Conservation (phyloP, 768 basidiomycete species). For the Imleria badia region DNA sequence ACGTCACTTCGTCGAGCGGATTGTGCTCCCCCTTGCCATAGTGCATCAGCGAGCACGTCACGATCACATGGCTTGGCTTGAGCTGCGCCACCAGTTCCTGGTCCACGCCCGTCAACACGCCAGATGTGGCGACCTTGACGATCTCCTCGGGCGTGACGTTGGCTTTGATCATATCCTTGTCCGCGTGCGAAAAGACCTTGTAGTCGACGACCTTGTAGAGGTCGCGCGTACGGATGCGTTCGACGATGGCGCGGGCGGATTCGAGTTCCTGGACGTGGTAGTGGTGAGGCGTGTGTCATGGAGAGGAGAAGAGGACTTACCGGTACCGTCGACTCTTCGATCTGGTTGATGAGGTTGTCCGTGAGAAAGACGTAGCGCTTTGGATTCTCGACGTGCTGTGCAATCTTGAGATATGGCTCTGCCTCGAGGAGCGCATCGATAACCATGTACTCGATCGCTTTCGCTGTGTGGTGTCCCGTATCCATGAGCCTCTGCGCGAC, state of each 20-base stretch:
- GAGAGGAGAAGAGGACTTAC: neutral
- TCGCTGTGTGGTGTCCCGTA: slow-evolving; percentile 47
- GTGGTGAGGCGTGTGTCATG: too few relatives aligned
- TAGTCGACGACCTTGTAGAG: slow-evolving; percentile 72
- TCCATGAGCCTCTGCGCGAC: neutral
- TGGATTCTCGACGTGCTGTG: slow-evolving; percentile 54
- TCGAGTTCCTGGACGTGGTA: slow-evolving; percentile 51
- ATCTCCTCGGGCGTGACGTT: slow-evolving; percentile 42
- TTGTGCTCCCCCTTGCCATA: slow-evolving; percentile 73
- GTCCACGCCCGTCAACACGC: slow-evolving; percentile 24
- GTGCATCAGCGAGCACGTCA: slow-evolving; percentile 66
- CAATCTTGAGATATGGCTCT: slow-evolving; percentile 62
- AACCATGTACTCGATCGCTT: slow-evolving; percentile 83
- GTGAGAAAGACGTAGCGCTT: slow-evolving; percentile 63
- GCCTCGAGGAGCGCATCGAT: slow-evolving; percentile 73
- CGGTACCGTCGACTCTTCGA: slow-evolving; percentile 50
- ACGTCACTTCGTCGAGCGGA: slow-evolving; percentile 67
- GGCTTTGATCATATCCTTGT: slow-evolving; percentile 25
- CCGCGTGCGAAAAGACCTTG: slow-evolving; percentile 45
- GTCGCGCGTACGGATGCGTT: slow-evolving; percentile 59
- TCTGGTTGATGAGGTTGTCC: slow-evolving; percentile 61
- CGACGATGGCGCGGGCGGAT: slow-evolving; percentile 57
- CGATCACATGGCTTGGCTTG: slow-evolving; percentile 53
- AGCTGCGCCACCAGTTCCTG: slow-evolving; percentile 37
- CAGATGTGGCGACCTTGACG: slow-evolving; percentile 40